Percentiles rank a stretch among this genome's conserved stretches.
Evolutionary conservation across 139 green algal genomes (phyloP).

Genomic region (Diplosphaera chodatii): DNA sequence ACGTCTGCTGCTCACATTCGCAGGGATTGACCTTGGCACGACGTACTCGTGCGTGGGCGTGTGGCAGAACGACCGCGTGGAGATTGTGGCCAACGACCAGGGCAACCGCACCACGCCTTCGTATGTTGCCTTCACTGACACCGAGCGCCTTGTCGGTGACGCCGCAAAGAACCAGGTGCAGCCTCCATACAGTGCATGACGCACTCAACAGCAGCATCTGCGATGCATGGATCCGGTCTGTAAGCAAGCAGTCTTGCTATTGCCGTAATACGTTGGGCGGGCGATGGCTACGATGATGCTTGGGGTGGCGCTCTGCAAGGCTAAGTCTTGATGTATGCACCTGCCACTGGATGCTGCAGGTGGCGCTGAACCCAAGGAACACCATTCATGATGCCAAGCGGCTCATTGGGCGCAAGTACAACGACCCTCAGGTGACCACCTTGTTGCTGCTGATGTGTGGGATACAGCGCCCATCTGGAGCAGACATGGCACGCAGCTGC

Average conservation of each 20-base stretch:
- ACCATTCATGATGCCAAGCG: conserved; percentile 98
- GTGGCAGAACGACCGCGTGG: conserved; percentile 87
- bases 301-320: too few species aligned
- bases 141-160: conserved; percentile 90
- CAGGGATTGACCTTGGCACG: not conserved
- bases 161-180: conserved; percentile 94
- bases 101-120: conserved; percentile 50
- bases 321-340: too few species aligned
- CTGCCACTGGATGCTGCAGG: conserved; percentile 2
- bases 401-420: conserved; percentile 89
- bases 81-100: conserved; percentile 95
- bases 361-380: conserved; percentile 83
- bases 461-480: too few species aligned
- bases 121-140: conserved; percentile 92
- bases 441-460: too few species aligned
- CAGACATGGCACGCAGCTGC: too few species aligned
- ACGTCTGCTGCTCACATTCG: too few species aligned
- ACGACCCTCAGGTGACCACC: conserved; percentile 60
- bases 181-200: not conserved
- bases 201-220: too few species aligned
- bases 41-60: conserved; percentile 70
- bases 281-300: too few species aligned
- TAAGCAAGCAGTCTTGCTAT: too few species aligned
- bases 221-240: too few species aligned
- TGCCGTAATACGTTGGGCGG: too few species aligned